Evolutionary conservation across 192 early-diverging fungal genomes (phyloP), one percentile per base, ranked within the genome.

Genomic region (Chytriomyces sp.): DNA sequence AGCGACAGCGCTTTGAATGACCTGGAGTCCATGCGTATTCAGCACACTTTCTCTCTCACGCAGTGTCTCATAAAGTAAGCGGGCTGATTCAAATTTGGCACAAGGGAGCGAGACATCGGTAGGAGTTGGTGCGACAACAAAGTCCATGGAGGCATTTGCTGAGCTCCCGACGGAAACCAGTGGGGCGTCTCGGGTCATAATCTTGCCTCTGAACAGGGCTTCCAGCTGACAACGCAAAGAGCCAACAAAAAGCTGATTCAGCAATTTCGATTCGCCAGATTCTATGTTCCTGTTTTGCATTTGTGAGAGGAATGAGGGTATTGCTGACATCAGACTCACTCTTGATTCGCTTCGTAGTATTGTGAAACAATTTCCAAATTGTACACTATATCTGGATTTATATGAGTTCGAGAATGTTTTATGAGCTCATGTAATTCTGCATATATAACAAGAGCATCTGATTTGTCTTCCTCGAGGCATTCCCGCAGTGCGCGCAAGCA

Each of bases 401-500:
- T 33, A 10, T 30, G 8, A 26, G 12, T 25, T 25, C 12, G 19
- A 26, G 63, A 38, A 32, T 65, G 40, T 49, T 65, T 65, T 26
- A 65, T 41, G 7, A 49, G 34, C 2, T 28, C 12, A 32, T 65
- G 52, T 49, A 65, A 3, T 25, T 40, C 26, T 25, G 52, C 22
- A 62, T 65, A 65, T 17, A 65, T 40, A 7, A 10, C 63, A 17
- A 52, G 26, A 8, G 41, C n/a, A 28, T 65, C 63, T 10, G 31
- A 38, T 19, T 52, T 65, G 34, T 65, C 63, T 52, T 65, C 49
- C 37, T 31, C 63, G 31, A 65, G 49, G 34, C 63, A 65, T 65
- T 65, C 63, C 26, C 39, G 38, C 22, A 65, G 49, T 6, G 31
- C 63, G 3, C 41, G 39, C 38, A 52, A 28, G 28, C 63, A 52